Evolutionary conservation across 2,329 filamentous ascomycete genomes (phyloP).

Genomic region (Acrodontium crateriforme): DNA sequence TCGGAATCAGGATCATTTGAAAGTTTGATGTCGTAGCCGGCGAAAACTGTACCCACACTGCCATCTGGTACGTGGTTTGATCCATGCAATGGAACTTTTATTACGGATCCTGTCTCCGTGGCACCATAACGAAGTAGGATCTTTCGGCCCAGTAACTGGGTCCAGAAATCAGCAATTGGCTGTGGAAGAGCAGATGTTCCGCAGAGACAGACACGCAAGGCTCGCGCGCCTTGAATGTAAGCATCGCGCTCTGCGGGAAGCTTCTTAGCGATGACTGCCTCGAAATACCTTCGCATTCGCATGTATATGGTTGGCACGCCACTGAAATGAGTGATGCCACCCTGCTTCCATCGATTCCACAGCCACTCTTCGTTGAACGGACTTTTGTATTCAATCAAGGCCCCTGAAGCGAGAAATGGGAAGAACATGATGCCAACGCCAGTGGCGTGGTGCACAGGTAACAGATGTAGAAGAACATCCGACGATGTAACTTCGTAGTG

Average conservation of each 20-base stretch:
- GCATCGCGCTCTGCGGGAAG: slow-evolving; percentile 18
- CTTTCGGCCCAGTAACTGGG: slow-evolving; percentile 27
- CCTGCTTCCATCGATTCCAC: slow-evolving; percentile 32
- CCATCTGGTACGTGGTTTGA: slow-evolving; percentile 27
- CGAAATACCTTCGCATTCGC: slow-evolving; percentile 32
- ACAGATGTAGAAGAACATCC: slow-evolving; percentile 36
- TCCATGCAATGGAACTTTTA: slow-evolving; percentile 31
- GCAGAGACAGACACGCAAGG: slow-evolving; percentile 29
- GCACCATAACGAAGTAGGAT: slow-evolving; percentile 37
- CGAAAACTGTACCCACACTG: slow-evolving; percentile 34
- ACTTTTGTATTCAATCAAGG: slow-evolving; percentile 34
- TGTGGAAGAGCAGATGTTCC: slow-evolving; percentile 36
- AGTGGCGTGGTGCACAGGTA: slow-evolving; percentile 38
- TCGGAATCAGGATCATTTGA: slow-evolving; percentile 28
- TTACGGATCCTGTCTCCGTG: slow-evolving; percentile 37
- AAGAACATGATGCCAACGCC: slow-evolving; percentile 38
- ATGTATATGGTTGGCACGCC: slow-evolving; percentile 40
- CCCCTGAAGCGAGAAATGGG: slow-evolving; percentile 32
- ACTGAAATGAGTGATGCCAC: slow-evolving; percentile 35
- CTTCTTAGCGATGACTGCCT: slow-evolving; percentile 21
- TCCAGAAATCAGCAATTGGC: slow-evolving; percentile 39
- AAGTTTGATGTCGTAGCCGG: slow-evolving; percentile 34
- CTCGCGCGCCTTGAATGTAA: slow-evolving; percentile 31
- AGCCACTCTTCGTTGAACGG: slow-evolving; percentile 30
- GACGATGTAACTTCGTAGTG: slow-evolving; percentile 23